Evolutionary conservation across 2,329 filamentous ascomycete species (phyloP).

Genomic region (Arthrinium puccinioides): DNA sequence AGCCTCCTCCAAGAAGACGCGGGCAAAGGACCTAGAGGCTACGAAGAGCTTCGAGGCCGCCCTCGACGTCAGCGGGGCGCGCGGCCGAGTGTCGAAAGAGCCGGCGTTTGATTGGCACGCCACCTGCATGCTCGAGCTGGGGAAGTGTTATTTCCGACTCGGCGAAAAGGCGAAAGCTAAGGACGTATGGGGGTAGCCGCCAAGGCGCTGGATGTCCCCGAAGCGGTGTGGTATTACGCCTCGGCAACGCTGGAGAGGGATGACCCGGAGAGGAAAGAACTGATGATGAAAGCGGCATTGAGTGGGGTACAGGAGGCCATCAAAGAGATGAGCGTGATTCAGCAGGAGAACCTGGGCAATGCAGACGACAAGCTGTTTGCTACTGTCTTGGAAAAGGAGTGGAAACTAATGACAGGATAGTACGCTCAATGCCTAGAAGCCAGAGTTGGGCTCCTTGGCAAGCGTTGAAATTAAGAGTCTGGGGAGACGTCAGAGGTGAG

Average conservation of each 20-base stretch:
- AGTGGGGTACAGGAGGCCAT: conserved; percentile 12
- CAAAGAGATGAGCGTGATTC: background rate
- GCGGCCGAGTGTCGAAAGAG: conserved; percentile 4
- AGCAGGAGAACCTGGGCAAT: background rate
- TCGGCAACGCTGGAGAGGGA: conserved; percentile 13
- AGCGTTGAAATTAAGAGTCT: too few species aligned
- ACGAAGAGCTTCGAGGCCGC: conserved; percentile 1
- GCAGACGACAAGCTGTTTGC: too few species aligned
- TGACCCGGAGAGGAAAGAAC: conserved; percentile 14
- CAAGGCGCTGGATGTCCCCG: conserved; percentile 21
- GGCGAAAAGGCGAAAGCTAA: conserved; percentile 14
- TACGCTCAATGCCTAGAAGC: too few species aligned
- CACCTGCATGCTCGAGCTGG: conserved; percentile 21
- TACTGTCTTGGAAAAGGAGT: too few species aligned
- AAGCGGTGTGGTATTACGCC: conserved; percentile 18
- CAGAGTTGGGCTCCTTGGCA: too few species aligned
- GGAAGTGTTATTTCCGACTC: conserved; percentile 15
- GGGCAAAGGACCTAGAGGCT: background rate
- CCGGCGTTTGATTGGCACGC: conserved; percentile 27
- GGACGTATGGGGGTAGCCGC: conserved; percentile 16
- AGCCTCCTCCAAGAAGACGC: background rate
- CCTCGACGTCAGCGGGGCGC: conserved; percentile 3
- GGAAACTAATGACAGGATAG: too few species aligned
- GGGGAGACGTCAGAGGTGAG: too few species aligned
- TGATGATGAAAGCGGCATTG: conserved; percentile 24